Evolutionary conservation across 495 filamentous ascomycete species (phyloP).

Genomic region (Hypoxylon fragiforme): DNA sequence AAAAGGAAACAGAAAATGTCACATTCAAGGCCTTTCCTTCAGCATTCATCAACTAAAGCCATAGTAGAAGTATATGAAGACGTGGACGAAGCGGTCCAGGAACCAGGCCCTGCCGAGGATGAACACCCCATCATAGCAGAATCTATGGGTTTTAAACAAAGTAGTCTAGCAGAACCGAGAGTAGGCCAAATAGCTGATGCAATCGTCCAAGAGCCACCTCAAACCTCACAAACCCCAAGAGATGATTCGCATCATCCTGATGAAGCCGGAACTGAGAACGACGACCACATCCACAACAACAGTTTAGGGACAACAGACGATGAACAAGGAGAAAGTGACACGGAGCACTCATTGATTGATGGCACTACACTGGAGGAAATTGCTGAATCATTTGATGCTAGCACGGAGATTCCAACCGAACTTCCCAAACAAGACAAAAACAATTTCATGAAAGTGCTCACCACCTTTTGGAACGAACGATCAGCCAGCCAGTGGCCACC

Average conservation of each 20-base stretch:
- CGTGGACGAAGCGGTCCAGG: constrained; percentile 88
- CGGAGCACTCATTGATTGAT: constrained; percentile 64
- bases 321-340: constrained; percentile 73
- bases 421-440: constrained; percentile 88
- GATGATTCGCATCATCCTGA: constrained; percentile 30
- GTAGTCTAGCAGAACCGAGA: constrained; percentile 34
- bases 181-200: constrained; percentile 30
- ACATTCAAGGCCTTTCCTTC: constrained; percentile 76
- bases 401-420: constrained; percentile 67
- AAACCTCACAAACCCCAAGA: constrained; percentile 1
- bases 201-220: constrained; percentile 4
- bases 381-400: constrained; percentile 66
- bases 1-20: constrained; percentile 80
- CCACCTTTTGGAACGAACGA: constrained; percentile 97
- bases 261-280: constrained; percentile 54
- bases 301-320: constrained; percentile 57
- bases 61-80: constrained; percentile 95
- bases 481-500: constrained; percentile 95
- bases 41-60: constrained; percentile 88
- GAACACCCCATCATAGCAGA: constrained; percentile 36
- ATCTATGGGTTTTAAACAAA: constrained; percentile 39
- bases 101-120: constrained; percentile 75
- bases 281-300: constrained; percentile 53
- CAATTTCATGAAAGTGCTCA: constrained; percentile 90
- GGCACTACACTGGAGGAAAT: constrained; percentile 58